Percentiles rank a stretch among this genome's conserved stretches.
Conservation (phyloP, 169 alveolate genomes). For the Sarcocystis neurona region DNA sequence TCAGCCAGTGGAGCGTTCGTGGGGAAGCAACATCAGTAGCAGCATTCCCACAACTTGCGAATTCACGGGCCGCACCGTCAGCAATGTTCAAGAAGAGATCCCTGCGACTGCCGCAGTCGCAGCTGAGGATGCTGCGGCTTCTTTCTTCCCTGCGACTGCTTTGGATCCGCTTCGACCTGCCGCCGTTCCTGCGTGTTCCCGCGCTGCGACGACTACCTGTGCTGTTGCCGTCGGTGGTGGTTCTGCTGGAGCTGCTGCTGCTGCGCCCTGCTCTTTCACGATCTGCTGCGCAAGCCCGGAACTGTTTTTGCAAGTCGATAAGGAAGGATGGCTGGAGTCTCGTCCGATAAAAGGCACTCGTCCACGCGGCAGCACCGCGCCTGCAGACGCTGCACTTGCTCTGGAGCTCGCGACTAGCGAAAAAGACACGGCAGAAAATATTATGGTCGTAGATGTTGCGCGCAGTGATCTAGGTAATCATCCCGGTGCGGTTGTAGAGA, state of each 20-base stretch:
- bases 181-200: too few species aligned
- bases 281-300: conserved; percentile 71
- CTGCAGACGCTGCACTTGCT: conserved; percentile 65
- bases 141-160: too few species aligned
- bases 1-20: too few species aligned
- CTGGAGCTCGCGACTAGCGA: conserved; percentile 54
- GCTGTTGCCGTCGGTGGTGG: background rate
- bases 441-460: conserved; percentile 73
- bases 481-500: background rate
- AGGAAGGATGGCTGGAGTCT: conserved; percentile 63
- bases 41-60: too few species aligned
- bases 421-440: conserved; percentile 73
- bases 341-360: conserved; percentile 75
- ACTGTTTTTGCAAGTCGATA: conserved; percentile 64
- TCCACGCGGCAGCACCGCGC: conserved; percentile 65
- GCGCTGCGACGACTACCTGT: background rate
- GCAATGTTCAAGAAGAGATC: too few species aligned
- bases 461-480: conserved; percentile 69
- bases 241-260: too few species aligned
- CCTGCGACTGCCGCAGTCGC: too few species aligned
- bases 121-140: too few species aligned
- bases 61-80: too few species aligned
- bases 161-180: too few species aligned
- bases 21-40: too few species aligned
- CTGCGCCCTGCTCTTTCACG: conserved; percentile 11